Base-by-base conservation (phyloP, 2,329 filamentous ascomycete species). In the Chrysosporium queenslandicum region DNA sequence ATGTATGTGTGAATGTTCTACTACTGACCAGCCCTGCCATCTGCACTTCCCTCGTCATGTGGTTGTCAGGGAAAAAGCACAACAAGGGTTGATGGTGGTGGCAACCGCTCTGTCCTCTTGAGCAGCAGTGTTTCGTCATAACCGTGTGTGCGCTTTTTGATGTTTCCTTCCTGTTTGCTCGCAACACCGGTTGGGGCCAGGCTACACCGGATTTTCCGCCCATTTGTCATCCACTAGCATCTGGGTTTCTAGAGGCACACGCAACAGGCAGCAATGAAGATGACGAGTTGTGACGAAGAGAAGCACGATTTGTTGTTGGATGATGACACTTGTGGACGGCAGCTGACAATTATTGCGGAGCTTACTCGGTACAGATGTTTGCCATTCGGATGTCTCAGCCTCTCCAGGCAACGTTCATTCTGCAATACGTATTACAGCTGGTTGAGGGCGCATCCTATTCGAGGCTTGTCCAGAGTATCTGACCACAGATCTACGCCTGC, bases 161-260 rank as follows among this genome's bases (percentile, higher is more conserved):
- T 20, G n/a, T 46, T 46, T 46, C 6, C 42, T 46, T 20, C 4
- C 20, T 37, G 8, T 16, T 37, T 2, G 18, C 12, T 36, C 11
- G 18, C 1, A 14, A 8, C 4, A 9, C 14, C n/a, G 29, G 12
- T 46, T 18, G 5, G 12, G 23, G 29, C 14, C 43, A 4, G 42
- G 42, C 25, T 21, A 4, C 8, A 1, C 9, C n/a, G n/a, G 41
- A 29, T n/a, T 27, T 12, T 6, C n/a, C 27, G 20, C 8, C n/a
- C 27, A 46, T 46, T 46, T 46, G 43, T 46, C 43, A 46, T 46
- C 43, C 8, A 12, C 18, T 34, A 30, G 29, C 18, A 21, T 46
- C 43, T 46, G 30, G 43, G 36, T 23, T 34, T 32, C 21, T n/a
- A 20, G 30, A 46, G 18, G 23, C 43, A 46, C 43, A 45, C 18